phyloP scores from a whole-genome alignment of 345 rosid species.

The Schrenkiella parvula region DNA sequence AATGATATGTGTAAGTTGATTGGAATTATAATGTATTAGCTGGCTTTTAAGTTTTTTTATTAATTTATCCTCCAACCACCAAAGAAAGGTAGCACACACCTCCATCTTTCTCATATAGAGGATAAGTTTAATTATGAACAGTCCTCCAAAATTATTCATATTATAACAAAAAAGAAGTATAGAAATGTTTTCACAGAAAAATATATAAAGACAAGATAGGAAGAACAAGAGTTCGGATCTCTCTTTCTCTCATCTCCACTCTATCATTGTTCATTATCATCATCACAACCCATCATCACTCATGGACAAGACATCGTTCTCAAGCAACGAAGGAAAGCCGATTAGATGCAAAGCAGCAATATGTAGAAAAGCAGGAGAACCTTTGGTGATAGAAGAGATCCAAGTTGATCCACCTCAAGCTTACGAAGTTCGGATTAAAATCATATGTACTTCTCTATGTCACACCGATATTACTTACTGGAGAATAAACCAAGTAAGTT shows the following conservation, averaged over 20 bases:
- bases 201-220: not conserved
- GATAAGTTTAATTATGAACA: no score
- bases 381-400: slow-evolving; percentile 56
- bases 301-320: not conserved
- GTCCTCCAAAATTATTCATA: no score
- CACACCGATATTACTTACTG: slow-evolving; percentile 54
- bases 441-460: slow-evolving; percentile 69
- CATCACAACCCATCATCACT: not conserved
- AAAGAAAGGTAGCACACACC: no score
- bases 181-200: no score
- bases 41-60: no score
- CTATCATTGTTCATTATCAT: not conserved
- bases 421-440: slow-evolving; percentile 64
- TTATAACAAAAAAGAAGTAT: no score
- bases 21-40: no score
- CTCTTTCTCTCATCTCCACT: not conserved
- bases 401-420: slow-evolving; percentile 67
- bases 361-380: slow-evolving; percentile 44
- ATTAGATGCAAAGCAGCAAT: slow-evolving; percentile 73
- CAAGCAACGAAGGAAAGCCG: slow-evolving; percentile 36
- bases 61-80: no score
- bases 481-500: slow-evolving; percentile 44
- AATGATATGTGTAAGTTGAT: no score
- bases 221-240: not conserved
- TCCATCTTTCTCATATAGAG: no score